A percentile compares a stretch with the other conserved stretches of the same genome.
These are phyloP conservation scores for Ogataea nakhonphanomensis DNA, from an alignment of 805 yeast genomes.

Conservation along the genomic window DNA sequence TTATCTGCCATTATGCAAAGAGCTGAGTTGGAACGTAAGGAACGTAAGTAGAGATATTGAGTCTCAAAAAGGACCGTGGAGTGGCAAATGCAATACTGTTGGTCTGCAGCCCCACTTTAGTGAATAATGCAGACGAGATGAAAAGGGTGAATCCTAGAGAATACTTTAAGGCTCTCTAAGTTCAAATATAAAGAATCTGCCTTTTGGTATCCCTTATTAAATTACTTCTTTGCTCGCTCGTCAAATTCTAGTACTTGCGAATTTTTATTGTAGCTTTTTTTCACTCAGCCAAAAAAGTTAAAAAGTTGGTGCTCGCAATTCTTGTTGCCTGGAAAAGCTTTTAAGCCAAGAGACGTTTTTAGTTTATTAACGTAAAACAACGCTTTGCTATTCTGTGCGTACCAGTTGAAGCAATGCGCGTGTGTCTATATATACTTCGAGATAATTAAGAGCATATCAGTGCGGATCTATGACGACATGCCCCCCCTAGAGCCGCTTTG, in stretches of 20 bases:
- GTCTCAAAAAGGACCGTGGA: neutral
- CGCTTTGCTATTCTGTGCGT: neutral
- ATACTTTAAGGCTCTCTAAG: too few relatives aligned
- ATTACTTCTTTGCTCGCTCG: neutral
- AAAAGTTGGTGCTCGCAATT: neutral
- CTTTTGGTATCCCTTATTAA: neutral
- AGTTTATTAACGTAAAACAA: neutral
- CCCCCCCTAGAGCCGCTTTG: neutral
- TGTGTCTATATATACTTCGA: too few relatives aligned
- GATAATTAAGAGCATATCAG: too few relatives aligned
- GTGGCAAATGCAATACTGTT: slow-evolving; percentile 1
- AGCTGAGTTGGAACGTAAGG: slow-evolving; percentile 1
- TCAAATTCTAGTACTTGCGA: neutral
- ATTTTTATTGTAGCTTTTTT: neutral
- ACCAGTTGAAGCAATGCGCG: too few relatives aligned
- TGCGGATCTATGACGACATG: neutral
- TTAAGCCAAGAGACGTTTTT: neutral
- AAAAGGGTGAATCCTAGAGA: too few relatives aligned
- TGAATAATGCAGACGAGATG: too few relatives aligned
- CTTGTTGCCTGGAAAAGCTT: neutral
- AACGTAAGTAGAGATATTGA: neutral
- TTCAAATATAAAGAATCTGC: neutral
- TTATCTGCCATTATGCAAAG: slow-evolving; percentile 8
- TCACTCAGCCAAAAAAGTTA: neutral
- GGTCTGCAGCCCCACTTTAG: neutral